A percentile compares a stretch with the other conserved stretches of the same genome.
Conservation (phyloP, 495 filamentous ascomycete species). For the Parachaetomium inaequale region DNA sequence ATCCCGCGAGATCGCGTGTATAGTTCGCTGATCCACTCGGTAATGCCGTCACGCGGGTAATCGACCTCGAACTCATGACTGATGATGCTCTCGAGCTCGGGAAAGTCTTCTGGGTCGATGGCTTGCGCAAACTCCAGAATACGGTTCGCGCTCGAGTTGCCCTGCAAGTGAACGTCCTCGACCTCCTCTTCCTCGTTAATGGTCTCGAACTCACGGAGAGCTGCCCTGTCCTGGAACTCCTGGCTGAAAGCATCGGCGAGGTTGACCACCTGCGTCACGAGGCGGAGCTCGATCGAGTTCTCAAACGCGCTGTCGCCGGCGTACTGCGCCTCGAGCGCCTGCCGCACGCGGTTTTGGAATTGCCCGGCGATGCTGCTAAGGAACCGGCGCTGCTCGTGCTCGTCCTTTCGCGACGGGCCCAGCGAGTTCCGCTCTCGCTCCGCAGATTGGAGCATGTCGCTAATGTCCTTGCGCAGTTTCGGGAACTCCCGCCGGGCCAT, state of each 20-base stretch:
- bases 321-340: slow-evolving; percentile 45
- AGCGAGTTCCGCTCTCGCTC: slow-evolving; percentile 37
- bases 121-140: not conserved
- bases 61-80: not conserved
- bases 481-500: slow-evolving; percentile 50
- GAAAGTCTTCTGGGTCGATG: slow-evolving; percentile 7
- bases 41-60: slow-evolving; percentile 12
- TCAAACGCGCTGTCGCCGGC: slow-evolving; percentile 39
- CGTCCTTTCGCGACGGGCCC: slow-evolving; percentile 42
- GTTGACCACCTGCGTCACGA: slow-evolving; percentile 44
- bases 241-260: slow-evolving; percentile 23
- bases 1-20: slow-evolving; percentile 28
- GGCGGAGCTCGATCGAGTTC: slow-evolving; percentile 25
- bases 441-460: slow-evolving; percentile 33
- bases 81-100: slow-evolving; percentile 21
- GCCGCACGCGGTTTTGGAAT: slow-evolving; percentile 42
- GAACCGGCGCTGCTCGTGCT: slow-evolving; percentile 43
- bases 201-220: slow-evolving; percentile 5
- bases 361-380: slow-evolving; percentile 38
- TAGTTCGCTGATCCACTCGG: slow-evolving; percentile 21
- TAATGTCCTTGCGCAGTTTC: slow-evolving; percentile 42
- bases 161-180: no score
- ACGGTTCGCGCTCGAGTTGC: not conserved
- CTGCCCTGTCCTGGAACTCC: slow-evolving; percentile 9
- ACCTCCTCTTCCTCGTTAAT: slow-evolving; percentile 1